Percentiles rank a stretch among this genome's conserved stretches.
Evolutionary conservation across 2,329 filamentous ascomycete species (phyloP).

Genomic region (Fusarium sp.): DNA sequence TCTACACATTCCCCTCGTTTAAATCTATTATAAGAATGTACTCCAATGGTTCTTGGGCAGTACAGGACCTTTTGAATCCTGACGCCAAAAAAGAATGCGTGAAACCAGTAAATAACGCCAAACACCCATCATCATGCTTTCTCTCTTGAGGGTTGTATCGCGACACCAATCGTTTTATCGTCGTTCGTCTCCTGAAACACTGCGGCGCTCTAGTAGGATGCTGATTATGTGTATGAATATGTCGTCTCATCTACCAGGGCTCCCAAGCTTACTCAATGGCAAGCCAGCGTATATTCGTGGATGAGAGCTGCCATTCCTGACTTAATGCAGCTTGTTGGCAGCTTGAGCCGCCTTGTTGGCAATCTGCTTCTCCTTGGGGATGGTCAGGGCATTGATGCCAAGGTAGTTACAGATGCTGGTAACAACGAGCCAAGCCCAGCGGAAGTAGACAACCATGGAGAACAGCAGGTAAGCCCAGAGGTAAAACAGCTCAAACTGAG

Average conservation of each 20-base stretch:
- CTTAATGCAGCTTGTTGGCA: constrained; percentile 52
- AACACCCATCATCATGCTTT: constrained; percentile 46
- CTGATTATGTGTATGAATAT: constrained; percentile 25
- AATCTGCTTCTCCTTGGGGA: constrained; percentile 71
- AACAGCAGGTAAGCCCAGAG: constrained; percentile 87
- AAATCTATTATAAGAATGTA: constrained; percentile 46
- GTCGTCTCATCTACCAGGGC: constrained; percentile 11
- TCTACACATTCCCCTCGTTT: constrained; percentile 38
- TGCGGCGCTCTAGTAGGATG: constrained; percentile 34
- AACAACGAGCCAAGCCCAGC: constrained; percentile 92
- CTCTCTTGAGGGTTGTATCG: constrained; percentile 28
- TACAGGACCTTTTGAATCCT: constrained; percentile 22
- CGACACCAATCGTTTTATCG: constrained; percentile 27
- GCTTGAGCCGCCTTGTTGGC: constrained; percentile 61
- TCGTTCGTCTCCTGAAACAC: constrained; percentile 23
- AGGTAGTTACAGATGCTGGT: constrained; percentile 91
- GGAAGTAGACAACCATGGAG: constrained; percentile 85
- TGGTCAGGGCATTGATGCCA: constrained; percentile 94
- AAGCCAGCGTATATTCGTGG: not conserved
- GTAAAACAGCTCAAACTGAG: constrained; percentile 79
- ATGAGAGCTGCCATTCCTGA: not conserved
- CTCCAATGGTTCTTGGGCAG: constrained; percentile 30
- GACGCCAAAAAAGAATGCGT: constrained; percentile 40
- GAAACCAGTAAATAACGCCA: constrained; percentile 38
- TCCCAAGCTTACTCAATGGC: not conserved